A percentile compares a stretch with the other conserved stretches of the same genome.
These are phyloP conservation scores for Saccharomyces hybrid DNA, from an alignment of 1,139 yeast species.

Conservation along the genomic window DNA sequence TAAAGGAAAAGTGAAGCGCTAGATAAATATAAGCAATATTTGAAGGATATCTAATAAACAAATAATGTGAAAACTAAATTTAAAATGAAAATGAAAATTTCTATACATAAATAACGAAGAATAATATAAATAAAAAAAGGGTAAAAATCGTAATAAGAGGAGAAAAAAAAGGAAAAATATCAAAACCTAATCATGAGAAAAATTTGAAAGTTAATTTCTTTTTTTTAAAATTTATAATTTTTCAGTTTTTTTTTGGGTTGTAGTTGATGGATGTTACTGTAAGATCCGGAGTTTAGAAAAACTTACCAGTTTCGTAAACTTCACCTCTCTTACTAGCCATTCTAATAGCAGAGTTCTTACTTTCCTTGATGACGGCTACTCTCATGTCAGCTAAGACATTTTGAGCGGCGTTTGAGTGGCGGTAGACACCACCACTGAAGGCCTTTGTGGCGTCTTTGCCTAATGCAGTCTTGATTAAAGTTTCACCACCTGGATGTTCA, in stretches of 20 bases:
- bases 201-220: not conserved
- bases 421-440: slow-evolving; percentile 95
- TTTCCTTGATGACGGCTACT: slow-evolving; percentile 79
- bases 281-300: not conserved
- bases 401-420: slow-evolving; percentile 96
- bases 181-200: not conserved
- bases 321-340: slow-evolving; percentile 34
- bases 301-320: slow-evolving; percentile 17
- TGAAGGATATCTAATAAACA: not conserved
- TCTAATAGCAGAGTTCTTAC: slow-evolving; percentile 36
- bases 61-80: not conserved
- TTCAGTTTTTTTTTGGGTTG: not conserved
- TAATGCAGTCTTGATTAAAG: slow-evolving; percentile 72
- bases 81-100: not conserved
- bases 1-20: no score
- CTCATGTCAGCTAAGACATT: slow-evolving; percentile 92
- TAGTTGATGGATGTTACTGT: not conserved
- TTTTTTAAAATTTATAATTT: not conserved
- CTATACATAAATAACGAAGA: not conserved
- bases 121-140: not conserved
- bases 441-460: slow-evolving; percentile 97
- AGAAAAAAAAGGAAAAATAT: not conserved
- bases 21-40: no score
- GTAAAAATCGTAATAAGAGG: not conserved
- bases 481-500: slow-evolving; percentile 97